Base-by-base conservation (phyloP, 2,329 filamentous ascomycete genomes). In the Teratosphaeriaceae sp. region DNA sequence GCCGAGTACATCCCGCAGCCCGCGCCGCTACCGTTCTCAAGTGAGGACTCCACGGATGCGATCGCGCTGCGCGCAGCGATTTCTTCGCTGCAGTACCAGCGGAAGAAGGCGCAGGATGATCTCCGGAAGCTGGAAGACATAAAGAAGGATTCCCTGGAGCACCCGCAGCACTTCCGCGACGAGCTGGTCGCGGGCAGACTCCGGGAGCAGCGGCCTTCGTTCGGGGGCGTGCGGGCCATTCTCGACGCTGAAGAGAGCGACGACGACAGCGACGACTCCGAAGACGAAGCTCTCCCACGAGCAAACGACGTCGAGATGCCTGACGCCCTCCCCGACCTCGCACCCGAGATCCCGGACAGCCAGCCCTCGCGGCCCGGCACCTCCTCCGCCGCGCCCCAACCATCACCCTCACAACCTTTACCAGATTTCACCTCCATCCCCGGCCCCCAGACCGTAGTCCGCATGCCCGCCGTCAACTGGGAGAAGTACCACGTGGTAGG, bases 391-490 rank as follows among this genome's bases (percentile, higher is more conserved):
- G 26, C 31, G 4, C 20, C 35, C 11, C 43, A 40, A 9, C 42
- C 44, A 19, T 31, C 31, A 49, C 16, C 18, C 31, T 9, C 34
- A n/a, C 35, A 29, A n/a, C 16, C 39, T 15, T 37, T 38, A 2
- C 48, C 53, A 5, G 30, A 40, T 20, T 88, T 88, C 69, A 70
- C 77, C 2, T 68, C 68, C 15, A 76, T 96, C 12, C 89, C 89
- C 0, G 76, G 75, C 12, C 80, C 85, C 5, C 90, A 96, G 63
- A 85, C 85, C 53, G 71, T 97, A 1, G 82, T 94, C 20, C 81
- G 89, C 30, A 88, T 83, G 67, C 90, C 90, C 7, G 84, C 87
- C 7, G 82, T 97, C 58, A 95, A 96, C 69, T 97, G 90, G 90
- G 79, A 82, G 11, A 89, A 95, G 60, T 97, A 97, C 64, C 86